Evolutionary conservation across 1,284 basidiomycete species (phyloP), one percentile per base, ranked within the genome.

Genomic region (Rhizoctonia solani): DNA sequence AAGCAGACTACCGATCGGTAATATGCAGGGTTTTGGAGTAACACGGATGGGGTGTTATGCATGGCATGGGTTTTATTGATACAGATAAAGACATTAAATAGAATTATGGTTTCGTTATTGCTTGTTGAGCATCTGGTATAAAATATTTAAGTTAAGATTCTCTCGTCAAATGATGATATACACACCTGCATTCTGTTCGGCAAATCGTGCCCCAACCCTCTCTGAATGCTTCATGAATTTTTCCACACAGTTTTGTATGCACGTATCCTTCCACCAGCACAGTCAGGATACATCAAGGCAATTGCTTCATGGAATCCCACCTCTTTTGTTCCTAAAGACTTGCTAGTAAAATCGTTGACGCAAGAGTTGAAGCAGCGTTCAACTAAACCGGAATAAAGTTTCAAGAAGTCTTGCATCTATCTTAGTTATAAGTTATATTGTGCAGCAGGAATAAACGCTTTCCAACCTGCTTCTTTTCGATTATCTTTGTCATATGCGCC

Each of bases 211-310:
- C 4, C 94, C 94, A 1, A 97, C 90, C 67, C 95, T 84, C 77
- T 98, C 95, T 27, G 94, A 96, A 77, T 98, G 94, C 78, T 98
- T 98, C 75, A 98, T 81, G 81, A 97, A 98, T 80, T 98, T 99
- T 81, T 97, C 95, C 44, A 83, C 81, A 78, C 85, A 87, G 77
- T 85, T 83, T 68, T 80, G 77, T 23, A 85, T 81, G 74, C 85
- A 87, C 19, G 80, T 79, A 67, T 80, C 79, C 82, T 85, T 71
- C 1, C 49, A 54, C 5, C 32, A 61, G 37, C 23, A 32, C 44
- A n/a, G 39, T 11, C 13, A 56, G 25, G 44, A 25, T 32, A 44
- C 25, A 16, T 8, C 34, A 54, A 29, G 49, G 25, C 14, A 49
- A 49, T 49, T 3, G 25, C 8, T 25, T 23, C 21, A 6, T 21